These are phyloP conservation scores for Fusarium clavum DNA, from an alignment of 2,329 filamentous ascomycete genomes.

Conservation along the genomic window DNA sequence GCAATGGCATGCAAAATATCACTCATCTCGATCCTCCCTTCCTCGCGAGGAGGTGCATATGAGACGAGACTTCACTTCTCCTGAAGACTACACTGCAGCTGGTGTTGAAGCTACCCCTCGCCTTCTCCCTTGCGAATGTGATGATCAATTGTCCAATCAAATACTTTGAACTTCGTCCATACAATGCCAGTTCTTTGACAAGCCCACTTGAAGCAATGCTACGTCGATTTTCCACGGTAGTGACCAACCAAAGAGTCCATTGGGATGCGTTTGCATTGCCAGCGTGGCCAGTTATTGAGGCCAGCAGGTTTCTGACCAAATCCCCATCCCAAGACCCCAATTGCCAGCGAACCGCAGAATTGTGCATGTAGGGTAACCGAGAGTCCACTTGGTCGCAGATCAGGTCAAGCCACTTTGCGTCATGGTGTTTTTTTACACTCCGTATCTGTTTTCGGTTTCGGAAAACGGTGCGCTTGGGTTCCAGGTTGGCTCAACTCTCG, in stretches of 20 bases:
- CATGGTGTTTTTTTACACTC: slow-evolving; percentile 23
- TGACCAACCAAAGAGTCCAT: slow-evolving; percentile 31
- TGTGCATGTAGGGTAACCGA: slow-evolving; percentile 39
- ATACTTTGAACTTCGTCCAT: slow-evolving; percentile 9
- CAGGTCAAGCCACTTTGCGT: slow-evolving; percentile 39
- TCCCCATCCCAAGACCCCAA: slow-evolving; percentile 3
- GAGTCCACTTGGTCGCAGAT: slow-evolving; percentile 39
- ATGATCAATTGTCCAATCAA: slow-evolving; percentile 40
- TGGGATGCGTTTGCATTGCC: slow-evolving; percentile 39
- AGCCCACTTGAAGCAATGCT: slow-evolving; percentile 37
- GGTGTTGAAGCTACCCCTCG: slow-evolving; percentile 25
- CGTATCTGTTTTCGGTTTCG: slow-evolving; percentile 28
- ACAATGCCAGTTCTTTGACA: slow-evolving; percentile 6
- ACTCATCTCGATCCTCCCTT: slow-evolving; percentile 37
- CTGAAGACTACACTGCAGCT: slow-evolving; percentile 19
- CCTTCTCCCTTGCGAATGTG: slow-evolving; percentile 24
- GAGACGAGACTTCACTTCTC: slow-evolving; percentile 36
- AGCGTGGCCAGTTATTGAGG: slow-evolving; percentile 42
- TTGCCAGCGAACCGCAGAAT: slow-evolving; percentile 20
- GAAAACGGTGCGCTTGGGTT: slow-evolving; percentile 38
- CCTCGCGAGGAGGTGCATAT: slow-evolving; percentile 25
- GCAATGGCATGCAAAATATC: slow-evolving; percentile 27
- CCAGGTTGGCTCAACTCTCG: slow-evolving; percentile 21
- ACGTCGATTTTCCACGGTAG: slow-evolving; percentile 9
- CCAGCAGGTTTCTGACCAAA: slow-evolving; percentile 31